Evolutionary conservation across 2,329 filamentous ascomycete genomes (phyloP), one percentile per base, ranked within the genome.

Genomic region (Aureobasidium subglaciale): DNA sequence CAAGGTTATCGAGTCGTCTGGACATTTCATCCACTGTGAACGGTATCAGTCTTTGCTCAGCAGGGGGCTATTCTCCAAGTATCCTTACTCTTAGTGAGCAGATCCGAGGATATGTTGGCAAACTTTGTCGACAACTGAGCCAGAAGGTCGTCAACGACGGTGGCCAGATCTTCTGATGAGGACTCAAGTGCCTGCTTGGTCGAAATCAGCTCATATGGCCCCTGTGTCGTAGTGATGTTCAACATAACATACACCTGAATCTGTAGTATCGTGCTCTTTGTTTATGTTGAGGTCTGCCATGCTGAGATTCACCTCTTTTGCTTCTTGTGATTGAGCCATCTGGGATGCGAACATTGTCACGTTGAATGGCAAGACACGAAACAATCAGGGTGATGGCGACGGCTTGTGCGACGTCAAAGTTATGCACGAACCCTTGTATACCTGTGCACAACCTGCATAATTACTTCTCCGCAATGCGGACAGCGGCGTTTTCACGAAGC

Each of bases 1-100:
- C 91, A 10, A 96, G 78, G 57, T 85, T 89, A 67, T 96, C 91
- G 20, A 96, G 74, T 24, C 91, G 83, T 59, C 86, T 80, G 13
- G 88, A 87, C 90, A 96, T 96, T 60, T 96, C 90, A 67, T 96
- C 91, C 87, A 96, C 90, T 96, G 59, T 25, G 22, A 41, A 11
- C 16, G 7, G 11, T n/a, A 16, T 41, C 20, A 41, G 38, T 60
- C 49, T n/a, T n/a, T n/a, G n/a, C n/a, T n/a, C n/a, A n/a, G n/a
- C n/a, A n/a, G n/a, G n/a, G n/a, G n/a, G n/a, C n/a, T n/a, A n/a
- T n/a, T n/a, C n/a, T n/a, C n/a, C n/a, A n/a, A n/a, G n/a, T n/a
- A 62, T 56, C 34, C 85, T 68, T 71, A 95, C 90, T 88, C 73
- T 95, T 96, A 34, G 86, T 82, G 64, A 95, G 89, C 58, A 96